Evolutionary conservation across 192 early-diverging fungal species (phyloP).

Genomic region (Paraglomus brasilianum): DNA sequence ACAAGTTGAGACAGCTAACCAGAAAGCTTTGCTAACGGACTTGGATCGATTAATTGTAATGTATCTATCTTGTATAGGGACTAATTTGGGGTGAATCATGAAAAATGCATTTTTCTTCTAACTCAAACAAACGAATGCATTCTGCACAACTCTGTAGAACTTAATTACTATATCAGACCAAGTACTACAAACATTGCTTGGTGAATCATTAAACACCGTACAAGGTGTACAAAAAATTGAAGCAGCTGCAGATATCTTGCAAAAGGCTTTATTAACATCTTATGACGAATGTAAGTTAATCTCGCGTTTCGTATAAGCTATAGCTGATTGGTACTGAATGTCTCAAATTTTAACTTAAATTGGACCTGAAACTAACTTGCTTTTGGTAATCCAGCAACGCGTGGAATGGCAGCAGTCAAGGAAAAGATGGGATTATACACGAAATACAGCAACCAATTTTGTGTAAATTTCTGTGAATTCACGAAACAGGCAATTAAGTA

Average conservation of each 20-base stretch:
- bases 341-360: too few species aligned
- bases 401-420: constrained; percentile 55
- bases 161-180: constrained; percentile 63
- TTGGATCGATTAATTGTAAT: constrained; percentile 76
- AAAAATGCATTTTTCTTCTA: neutral
- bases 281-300: constrained; percentile 50
- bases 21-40: constrained; percentile 81
- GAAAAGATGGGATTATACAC: constrained; percentile 69
- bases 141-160: constrained; percentile 30
- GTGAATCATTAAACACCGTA: constrained; percentile 63
- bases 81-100: too few species aligned
- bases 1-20: constrained; percentile 86
- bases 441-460: constrained; percentile 64
- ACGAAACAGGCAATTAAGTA: constrained; percentile 64
- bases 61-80: neutral
- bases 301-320: constrained; percentile 36
- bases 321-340: too few species aligned
- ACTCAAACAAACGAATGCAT: neutral
- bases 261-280: constrained; percentile 62
- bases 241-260: constrained; percentile 63
- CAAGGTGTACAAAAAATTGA: constrained; percentile 61
- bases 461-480: constrained; percentile 60
- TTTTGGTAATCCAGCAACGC: constrained; percentile 11
- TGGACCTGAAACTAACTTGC: neutral
- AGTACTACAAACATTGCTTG: constrained; percentile 60